Conservation (phyloP, 208 protist species). For the Leishmania tarentolae region DNA sequence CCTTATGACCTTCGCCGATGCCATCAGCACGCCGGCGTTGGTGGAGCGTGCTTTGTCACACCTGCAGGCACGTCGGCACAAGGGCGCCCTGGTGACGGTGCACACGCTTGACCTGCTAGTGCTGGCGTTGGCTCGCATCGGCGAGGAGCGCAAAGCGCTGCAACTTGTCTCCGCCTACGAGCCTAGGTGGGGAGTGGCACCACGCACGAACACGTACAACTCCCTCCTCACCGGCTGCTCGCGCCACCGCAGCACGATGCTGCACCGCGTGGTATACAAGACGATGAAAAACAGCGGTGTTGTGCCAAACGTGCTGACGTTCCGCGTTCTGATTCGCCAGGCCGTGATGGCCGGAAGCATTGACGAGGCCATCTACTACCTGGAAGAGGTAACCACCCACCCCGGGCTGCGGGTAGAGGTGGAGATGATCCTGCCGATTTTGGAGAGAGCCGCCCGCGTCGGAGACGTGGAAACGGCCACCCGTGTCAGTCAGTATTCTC, state of each 20-base stretch:
- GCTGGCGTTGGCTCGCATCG: conserved; percentile 55
- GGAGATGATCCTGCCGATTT: conserved; percentile 86
- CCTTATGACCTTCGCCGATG: conserved; percentile 65
- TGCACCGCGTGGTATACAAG: conserved; percentile 67
- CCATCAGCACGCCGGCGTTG: conserved; percentile 36
- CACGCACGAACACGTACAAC: conserved; percentile 78
- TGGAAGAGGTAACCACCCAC: conserved; percentile 62
- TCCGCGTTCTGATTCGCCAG: conserved; percentile 84
- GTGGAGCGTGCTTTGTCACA: conserved; percentile 61
- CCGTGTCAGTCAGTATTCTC: conserved; percentile 71
- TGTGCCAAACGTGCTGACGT: conserved; percentile 70
- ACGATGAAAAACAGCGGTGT: conserved; percentile 66
- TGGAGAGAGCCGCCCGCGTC: conserved; percentile 77
- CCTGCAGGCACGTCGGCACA: conserved; percentile 39
- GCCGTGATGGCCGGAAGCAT: conserved; percentile 70
- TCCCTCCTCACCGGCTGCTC: conserved; percentile 61
- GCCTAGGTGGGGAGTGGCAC: conserved; percentile 57
- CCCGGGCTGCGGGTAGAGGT: conserved; percentile 81
- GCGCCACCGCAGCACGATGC: conserved; percentile 44
- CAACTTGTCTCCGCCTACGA: conserved; percentile 62
- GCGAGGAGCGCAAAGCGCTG: conserved; percentile 76
- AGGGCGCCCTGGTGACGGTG: conserved; percentile 56
- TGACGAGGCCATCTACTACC: conserved; percentile 78
- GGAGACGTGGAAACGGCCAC: conserved; percentile 81
- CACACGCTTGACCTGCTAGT: conserved; percentile 82